Base-by-base conservation (phyloP, 768 basidiomycete species). In the Termitomyces titanicus region DNA sequence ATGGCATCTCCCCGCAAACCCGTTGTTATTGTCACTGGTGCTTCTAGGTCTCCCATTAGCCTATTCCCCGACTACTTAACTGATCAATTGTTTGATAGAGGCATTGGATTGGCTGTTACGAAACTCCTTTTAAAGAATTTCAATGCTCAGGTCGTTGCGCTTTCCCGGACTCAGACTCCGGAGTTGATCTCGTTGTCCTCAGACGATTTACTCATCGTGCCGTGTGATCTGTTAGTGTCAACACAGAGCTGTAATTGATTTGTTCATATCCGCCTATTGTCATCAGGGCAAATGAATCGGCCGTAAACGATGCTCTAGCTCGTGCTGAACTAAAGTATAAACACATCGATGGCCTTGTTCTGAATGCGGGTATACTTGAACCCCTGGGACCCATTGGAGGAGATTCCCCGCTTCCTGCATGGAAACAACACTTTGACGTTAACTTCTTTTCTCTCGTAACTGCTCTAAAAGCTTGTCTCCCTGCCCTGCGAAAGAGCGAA, bases 391-490 rank as follows among this genome's bases (percentile, higher is more conserved):
- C 75, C 37, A 80, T 89, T 50, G 76, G 70, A 15, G 79, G 81
- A 44, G 70, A 74, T 34, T 74, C 77, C 9, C 67, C 78, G 15
- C 59, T 88, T 37, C 76, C 81, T 51, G 70, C 72, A 20, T 92
- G 90, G 91, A 86, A 81, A 64, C 63, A 67, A 22, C 80, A 85
- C 63, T 92, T 96, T 66, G 88, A 94, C 61, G 77, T 91, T 71
- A 96, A 95, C 70, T 87, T 96, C 70, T 92, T 93, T 73, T 91
- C 93, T 1, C 77, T 92, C 18, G 73, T 96, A 43, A 79, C 83
- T 33, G 80, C 89, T 22, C 63, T 94, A 31, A 80, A 86, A 61
- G 77, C 79, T 11, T 73, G 85, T 13, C 72, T 94, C 3, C 92
- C 93, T 5, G 74, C 81, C 56, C 74, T 98, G 56, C 85, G 87